Base-by-base conservation (phyloP, 108 stramenopile species). In the Cyclotella kingstonii region DNA sequence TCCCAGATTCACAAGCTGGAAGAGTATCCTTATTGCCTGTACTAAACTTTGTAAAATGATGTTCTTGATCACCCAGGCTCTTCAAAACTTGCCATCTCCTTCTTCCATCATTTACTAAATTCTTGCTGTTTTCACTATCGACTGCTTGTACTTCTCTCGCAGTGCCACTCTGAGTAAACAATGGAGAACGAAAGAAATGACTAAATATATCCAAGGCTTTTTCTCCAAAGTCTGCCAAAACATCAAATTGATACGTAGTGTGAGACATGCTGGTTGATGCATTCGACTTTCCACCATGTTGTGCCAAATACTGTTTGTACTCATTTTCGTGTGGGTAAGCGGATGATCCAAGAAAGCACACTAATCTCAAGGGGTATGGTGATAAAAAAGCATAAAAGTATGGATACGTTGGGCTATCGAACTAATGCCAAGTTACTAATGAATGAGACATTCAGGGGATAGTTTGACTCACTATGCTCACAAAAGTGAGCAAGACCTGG, bases 401-500 rank as follows among this genome's bases (percentile, higher is more conserved):
- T 26, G 48, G 7, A 25, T 21, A 14, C 6, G 21, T 49, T 5
- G 5, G 6, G 5, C 23, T 26, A 26, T n/a, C n/a, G n/a, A n/a
- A n/a, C n/a, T n/a, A n/a, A n/a, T n/a, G n/a, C n/a, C n/a, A n/a
- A n/a, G n/a, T n/a, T n/a, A n/a, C n/a, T n/a, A n/a, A n/a, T n/a
- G n/a, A n/a, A n/a, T n/a, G n/a, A n/a, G n/a, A n/a, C n/a, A n/a
- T 25, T 49, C 5, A 23, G 5, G 23, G 10, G 27, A 27, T 27
- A 23, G 4, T 7, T 18, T 39, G 14, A 60, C 59, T 60, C 59
- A 60, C 59, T 91, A 78, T 95, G 95, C 61, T 96, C 95, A 49
- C 73, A 77, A 56, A 95, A 95, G 60, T 95, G 95, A 3, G 95
- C 95, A 8, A 96, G 61, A 38, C 94, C 94, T 39, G 86, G 81